phyloP scores from a whole-genome alignment of 2,329 filamentous ascomycete genomes.

The Diaporthe australafricana region DNA sequence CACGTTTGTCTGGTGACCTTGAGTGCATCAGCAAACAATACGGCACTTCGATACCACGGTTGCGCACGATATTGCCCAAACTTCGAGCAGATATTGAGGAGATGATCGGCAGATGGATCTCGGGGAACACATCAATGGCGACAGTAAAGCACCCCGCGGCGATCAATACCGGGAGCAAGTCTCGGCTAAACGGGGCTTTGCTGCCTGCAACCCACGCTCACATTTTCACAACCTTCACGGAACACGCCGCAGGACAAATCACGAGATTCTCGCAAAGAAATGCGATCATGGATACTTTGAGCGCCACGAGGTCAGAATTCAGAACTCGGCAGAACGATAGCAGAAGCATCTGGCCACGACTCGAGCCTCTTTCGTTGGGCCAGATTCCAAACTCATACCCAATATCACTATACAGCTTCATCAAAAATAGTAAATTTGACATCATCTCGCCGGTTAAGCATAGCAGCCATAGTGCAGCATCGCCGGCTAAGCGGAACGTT shows the following conservation, averaged over 20 bases:
- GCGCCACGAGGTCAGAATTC: neutral
- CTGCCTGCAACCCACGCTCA: neutral
- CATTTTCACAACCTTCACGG: neutral
- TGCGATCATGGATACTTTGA: neutral
- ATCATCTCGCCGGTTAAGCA: neutral
- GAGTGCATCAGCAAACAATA: neutral
- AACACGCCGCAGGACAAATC: neutral
- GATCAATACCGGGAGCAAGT: slow-evolving; percentile 9
- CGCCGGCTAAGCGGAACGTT: neutral
- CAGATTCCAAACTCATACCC: neutral
- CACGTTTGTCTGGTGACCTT: neutral
- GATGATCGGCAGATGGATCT: neutral
- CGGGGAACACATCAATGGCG: neutral
- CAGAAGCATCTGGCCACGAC: neutral
- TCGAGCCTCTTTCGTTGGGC: neutral
- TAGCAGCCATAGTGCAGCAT: neutral
- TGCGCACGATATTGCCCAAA: neutral
- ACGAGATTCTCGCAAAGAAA: neutral
- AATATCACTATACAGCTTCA: neutral
- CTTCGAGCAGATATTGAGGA: neutral
- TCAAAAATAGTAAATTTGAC: neutral
- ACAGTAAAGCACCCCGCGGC: neutral
- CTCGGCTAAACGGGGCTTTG: slow-evolving; percentile 3
- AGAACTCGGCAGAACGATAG: neutral
- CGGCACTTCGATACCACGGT: neutral